Base-by-base conservation (phyloP, 306 rosid genomes). In the Citrullus colocynthis region DNA sequence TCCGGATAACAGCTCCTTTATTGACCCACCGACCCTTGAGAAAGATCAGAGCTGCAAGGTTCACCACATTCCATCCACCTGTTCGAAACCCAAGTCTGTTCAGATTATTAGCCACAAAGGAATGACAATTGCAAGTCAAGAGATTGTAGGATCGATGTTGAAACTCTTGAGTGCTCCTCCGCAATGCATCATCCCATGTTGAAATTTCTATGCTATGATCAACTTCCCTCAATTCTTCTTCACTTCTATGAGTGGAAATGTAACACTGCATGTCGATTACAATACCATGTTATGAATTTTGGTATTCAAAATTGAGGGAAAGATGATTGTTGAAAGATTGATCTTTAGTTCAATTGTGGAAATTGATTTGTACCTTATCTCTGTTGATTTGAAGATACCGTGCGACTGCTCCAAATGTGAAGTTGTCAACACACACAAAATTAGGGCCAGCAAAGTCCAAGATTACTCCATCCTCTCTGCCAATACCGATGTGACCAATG, bases 381-480 rank as follows among this genome's bases (percentile, higher is more conserved):
- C 77, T 83, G 87, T 84, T 85, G 51, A 92, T 82, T 81, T 87
- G 96, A 80, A 89, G 28, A 86, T 96, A 92, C 17, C 99, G 89
- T 52, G 96, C 87, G 13, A 88, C 93, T 30, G 97, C 75, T 80
- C 99, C 99, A 82, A 96, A 92, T 28, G 98, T 82, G 78, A 96
- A 96, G 77, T 87, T 85, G 80, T 92, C 99, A 21, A 91, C 98
- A 2, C 93, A 85, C 30, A 96, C 96, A 78, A 78, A 96, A 86
- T 91, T 96, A 69, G 99, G 99, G 72, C 97, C 99, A 7, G 99
- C 98, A 80, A 91, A 96, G 88, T 96, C 98, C 90, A 96, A 85
- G 78, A 96, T 89, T 28, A 96, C 96, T 14, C 99, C 98, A 79
- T 92, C 99, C 85, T 96, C 98, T 81, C 98, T 89, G 86, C 96